Percentiles rank a stretch among this genome's conserved stretches.
phyloP scores from a whole-genome alignment of 805 yeast species.

The Candida silvatica region DNA sequence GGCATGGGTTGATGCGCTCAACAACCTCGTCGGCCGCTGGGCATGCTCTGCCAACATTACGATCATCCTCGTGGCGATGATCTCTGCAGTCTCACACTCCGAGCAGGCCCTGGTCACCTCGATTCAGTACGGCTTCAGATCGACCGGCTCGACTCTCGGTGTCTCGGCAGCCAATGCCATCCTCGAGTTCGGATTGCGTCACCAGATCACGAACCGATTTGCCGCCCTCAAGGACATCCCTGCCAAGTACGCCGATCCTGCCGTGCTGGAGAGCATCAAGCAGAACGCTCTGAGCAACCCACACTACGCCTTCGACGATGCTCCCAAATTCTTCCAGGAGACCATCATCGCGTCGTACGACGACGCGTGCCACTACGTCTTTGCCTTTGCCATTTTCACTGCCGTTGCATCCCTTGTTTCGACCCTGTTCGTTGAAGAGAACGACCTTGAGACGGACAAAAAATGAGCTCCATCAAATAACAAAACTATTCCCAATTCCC shows the following conservation, averaged over 20 bases:
- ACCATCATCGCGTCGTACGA: conserved; percentile 43
- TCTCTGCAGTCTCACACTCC: conserved; percentile 61
- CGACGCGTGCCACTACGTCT: conserved; percentile 43
- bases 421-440: neutral
- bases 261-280: conserved; percentile 7
- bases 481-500: too few species aligned
- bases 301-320: conserved; percentile 21
- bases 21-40: conserved; percentile 48
- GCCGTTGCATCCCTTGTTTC: neutral
- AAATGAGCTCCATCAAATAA: too few species aligned
- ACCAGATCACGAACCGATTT: conserved; percentile 9
- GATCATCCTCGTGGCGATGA: conserved; percentile 62
- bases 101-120: conserved; percentile 84
- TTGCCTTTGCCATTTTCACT: conserved; percentile 28
- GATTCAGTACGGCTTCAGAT: conserved; percentile 66
- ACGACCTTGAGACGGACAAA: neutral
- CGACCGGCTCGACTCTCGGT: conserved; percentile 48
- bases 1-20: conserved; percentile 30
- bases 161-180: conserved; percentile 42
- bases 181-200: conserved; percentile 24
- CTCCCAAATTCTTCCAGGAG: conserved; percentile 19
- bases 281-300: conserved; percentile 15
- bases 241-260: conserved; percentile 7
- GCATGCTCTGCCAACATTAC: conserved; percentile 65
- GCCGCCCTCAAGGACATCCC: conserved; percentile 11